Base-by-base conservation (phyloP, 768 basidiomycete genomes). In the Boletus fagicola region DNA sequence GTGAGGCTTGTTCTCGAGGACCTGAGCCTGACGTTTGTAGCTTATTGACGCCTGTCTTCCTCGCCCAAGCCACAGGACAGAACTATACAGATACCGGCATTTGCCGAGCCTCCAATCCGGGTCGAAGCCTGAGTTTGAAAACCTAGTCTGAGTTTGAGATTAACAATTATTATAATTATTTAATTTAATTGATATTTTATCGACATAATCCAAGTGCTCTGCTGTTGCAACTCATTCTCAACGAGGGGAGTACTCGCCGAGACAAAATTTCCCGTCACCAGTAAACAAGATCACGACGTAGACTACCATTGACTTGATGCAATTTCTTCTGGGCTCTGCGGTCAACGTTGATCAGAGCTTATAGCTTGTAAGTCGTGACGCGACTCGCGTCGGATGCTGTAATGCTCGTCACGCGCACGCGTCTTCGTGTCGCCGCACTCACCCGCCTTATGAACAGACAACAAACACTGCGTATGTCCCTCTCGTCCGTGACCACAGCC, bases 401-500 rank as follows among this genome's bases (percentile, higher is more conserved):
- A 44, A 70, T 69, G 65, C 63, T 63, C 51, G 51, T 66, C 57
- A 59, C 72, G 62, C 67, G 66, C 48, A 35, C 22, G 20, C 58
- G 63, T 55, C 48, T 56, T 54, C 58, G 57, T 51, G 58, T 65
- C 22, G 43, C 33, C 39, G 43, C 48, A 30, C 53, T 56, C 44
- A 53, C 40, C 22, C 55, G 40, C 40, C 20, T 60, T 49, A 91
- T 90, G 87, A 79, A 78, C 51, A 82, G 87, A 67, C 89, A 92
- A 71, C 86, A 85, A 71, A 90, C 89, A 1, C 77, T 92, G 46
- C 85, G 88, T 86, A 57, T 18, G 73, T 58, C 12, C 28, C 36
- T 22, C 38, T 68, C 24, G 47, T 33, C 26, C 48, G 4, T 33
- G 24, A 31, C 53, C 20, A 26, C 40, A 24, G 20, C 20, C 31